A percentile compares a stretch with the other conserved stretches of the same genome.
phyloP scores from a whole-genome alignment of 331 rosid genomes.

The Pyrus hybrid region DNA sequence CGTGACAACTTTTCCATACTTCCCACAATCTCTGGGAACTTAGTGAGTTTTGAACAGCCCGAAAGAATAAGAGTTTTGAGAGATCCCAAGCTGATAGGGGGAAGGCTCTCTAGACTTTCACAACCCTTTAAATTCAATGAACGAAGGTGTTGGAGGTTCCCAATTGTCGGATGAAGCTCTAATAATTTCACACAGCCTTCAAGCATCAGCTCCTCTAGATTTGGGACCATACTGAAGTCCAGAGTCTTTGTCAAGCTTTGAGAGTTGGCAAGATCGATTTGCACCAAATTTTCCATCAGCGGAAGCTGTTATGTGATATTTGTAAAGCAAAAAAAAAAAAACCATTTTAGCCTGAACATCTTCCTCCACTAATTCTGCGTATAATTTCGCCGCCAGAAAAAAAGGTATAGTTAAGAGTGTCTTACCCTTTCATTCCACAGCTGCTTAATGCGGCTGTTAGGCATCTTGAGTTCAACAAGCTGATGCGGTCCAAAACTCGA shows the following conservation, averaged over 20 bases:
- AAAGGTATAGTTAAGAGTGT: no score
- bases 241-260: not conserved
- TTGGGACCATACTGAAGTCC: not conserved
- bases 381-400: no score
- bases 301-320: not conserved
- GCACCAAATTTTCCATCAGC: not conserved
- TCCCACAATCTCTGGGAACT: slow-evolving; percentile 4
- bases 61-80: slow-evolving; percentile 3
- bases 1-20: not conserved
- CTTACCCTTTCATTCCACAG: not conserved
- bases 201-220: not conserved
- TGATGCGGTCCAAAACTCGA: not conserved
- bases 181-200: no score
- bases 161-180: no score
- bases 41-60: not conserved
- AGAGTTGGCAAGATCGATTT: not conserved
- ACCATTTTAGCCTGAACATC: no score
- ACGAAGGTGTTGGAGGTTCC: no score
- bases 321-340: not conserved
- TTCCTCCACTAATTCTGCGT: no score
- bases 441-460: not conserved
- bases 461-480: not conserved
- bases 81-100: not conserved
- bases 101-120: not conserved
- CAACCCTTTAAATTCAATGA: not conserved